Conservation (phyloP, 345 rosid genomes). For the Viola odorata region DNA sequence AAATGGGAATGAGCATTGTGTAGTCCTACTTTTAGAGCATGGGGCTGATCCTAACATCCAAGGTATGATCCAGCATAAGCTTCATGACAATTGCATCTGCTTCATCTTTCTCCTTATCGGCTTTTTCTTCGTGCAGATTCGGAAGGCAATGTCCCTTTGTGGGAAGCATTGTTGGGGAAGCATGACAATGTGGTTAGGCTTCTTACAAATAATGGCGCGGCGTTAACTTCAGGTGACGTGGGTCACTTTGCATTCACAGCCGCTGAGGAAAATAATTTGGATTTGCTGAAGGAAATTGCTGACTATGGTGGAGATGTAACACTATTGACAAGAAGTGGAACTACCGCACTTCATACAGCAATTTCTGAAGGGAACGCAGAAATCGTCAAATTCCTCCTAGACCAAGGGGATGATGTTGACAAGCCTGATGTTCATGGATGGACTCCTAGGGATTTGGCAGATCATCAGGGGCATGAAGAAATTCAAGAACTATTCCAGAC, state of each 20-base stretch:
- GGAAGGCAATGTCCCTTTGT: constrained; percentile 73
- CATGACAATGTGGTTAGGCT: constrained; percentile 45
- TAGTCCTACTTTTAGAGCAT: constrained; percentile 55
- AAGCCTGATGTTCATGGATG: constrained; percentile 57
- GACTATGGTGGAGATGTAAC: constrained; percentile 60
- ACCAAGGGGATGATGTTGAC: constrained; percentile 57
- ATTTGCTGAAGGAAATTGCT: constrained; percentile 46
- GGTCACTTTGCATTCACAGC: constrained; percentile 53
- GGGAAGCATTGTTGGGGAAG: constrained; percentile 74
- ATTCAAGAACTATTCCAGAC: constrained; percentile 39
- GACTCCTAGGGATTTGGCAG: constrained; percentile 67
- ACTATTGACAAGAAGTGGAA: constrained; percentile 37
- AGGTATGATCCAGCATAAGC: constrained; percentile 35
- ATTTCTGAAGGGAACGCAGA: constrained; percentile 56
- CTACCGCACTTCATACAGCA: constrained; percentile 66
- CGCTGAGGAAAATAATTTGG: constrained; percentile 47
- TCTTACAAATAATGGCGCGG: constrained; percentile 60
- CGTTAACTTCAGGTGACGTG: constrained; percentile 43
- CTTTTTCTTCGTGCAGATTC: constrained; percentile 42
- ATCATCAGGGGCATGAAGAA: constrained; percentile 80
- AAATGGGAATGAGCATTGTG: constrained; percentile 57
- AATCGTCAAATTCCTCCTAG: constrained; percentile 57
- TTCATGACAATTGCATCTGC: neutral
- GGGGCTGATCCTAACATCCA: constrained; percentile 69
- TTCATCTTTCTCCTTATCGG: neutral